Base-by-base conservation (phyloP, 2,329 filamentous ascomycete genomes). In the Rachicladosporium sp. region DNA sequence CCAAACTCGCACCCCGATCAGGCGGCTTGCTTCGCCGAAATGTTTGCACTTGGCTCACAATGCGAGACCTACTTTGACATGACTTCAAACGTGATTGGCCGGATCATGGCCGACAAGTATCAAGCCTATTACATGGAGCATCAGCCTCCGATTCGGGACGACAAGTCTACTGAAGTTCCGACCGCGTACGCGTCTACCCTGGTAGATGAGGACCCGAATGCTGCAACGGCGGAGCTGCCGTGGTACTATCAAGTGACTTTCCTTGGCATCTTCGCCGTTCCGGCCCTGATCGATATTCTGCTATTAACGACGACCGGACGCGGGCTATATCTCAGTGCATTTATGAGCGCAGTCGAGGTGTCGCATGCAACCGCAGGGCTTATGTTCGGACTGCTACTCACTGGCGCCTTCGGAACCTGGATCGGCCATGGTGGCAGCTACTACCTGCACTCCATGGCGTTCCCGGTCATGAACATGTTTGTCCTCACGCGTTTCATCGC, bases 21-120 rank as follows among this genome's bases (percentile, higher is more conserved):
- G 53, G 74, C 75, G 10, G 75, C 74, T 27, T 73, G 73, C 5
- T 79, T 79, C 48, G 70, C 75, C 1, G 76, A 79, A 51, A 68
- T 76, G 0, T 79, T 76, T 56, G 75, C 74, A 0, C 60, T 78
- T 2, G 76, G 76, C 1, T 78, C 75, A 3, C 70, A 74, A 39
- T 80, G 76, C 49, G 73, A 78, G 43, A 65, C 70, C 1, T 79
- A 78, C 50, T 76, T 79, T 42, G 74, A 74, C 43, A 66, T 78
- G 44, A 49, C 45, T 12, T 43, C 48, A 2, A 45, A 45, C 15
- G 45, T 42, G 6, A 37, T 50, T n/a, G 48, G 48, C 12, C 39
- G 38, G 11, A 43, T 50, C 21, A 12, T 47, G 29, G 41, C 44
- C 11, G 46, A 43, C 27, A 42, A 43, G 32, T 48, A 46, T 34